Conservation (phyloP, 345 rosid species). For the Eucalyptus victrix region DNA sequence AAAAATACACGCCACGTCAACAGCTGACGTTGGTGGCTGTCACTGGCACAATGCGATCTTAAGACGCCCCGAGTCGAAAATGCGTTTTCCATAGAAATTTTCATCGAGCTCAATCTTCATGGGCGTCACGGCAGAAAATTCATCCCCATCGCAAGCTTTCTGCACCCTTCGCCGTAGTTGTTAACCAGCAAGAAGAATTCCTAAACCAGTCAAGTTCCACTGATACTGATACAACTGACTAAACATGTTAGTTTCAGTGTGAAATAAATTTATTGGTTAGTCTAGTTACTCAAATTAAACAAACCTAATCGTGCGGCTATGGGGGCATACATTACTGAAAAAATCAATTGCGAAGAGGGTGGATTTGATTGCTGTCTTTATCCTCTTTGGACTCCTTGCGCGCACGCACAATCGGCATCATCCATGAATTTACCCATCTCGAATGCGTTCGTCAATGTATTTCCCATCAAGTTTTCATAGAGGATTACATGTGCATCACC, state of each 20-base stretch:
- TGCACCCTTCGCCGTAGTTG: neutral
- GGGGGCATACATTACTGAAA: neutral
- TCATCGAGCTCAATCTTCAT: neutral
- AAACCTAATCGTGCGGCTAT: accelerated
- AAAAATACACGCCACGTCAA: neutral
- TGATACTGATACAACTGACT: neutral
- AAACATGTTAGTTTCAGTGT: neutral
- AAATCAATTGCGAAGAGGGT: neutral
- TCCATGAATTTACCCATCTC: neutral
- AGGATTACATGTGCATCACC: neutral
- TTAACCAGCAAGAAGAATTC: neutral
- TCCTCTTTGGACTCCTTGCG: neutral
- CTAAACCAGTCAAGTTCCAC: neutral
- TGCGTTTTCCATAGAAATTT: neutral
- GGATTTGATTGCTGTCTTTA: neutral
- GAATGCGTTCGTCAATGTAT: neutral
- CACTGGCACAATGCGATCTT: neutral
- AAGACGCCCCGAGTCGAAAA: neutral
- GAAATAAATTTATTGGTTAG: neutral
- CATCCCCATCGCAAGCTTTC: neutral
- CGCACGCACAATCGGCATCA: neutral
- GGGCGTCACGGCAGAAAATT: neutral
- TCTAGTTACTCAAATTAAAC: neutral
- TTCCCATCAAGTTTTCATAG: neutral
- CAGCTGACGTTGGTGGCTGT: neutral